phyloP scores from a whole-genome alignment of 192 early-diverging fungal species.

The Rhizophagus sp. region DNA sequence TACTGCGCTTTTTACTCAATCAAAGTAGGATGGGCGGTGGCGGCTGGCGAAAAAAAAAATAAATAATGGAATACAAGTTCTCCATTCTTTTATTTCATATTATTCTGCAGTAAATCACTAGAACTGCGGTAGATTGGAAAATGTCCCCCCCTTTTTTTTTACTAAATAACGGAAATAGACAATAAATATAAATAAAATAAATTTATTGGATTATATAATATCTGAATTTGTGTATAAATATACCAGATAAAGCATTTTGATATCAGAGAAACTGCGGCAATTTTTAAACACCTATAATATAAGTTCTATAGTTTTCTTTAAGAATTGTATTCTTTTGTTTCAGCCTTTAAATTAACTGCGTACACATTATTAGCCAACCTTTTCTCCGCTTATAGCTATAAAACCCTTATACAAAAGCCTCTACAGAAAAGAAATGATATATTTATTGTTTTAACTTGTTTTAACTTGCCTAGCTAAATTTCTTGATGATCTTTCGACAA shows the following conservation, averaged over 20 bases:
- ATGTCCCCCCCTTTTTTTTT: neutral
- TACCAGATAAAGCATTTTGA: neutral
- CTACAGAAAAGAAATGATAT: neutral
- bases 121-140: neutral
- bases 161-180: neutral
- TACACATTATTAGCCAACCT: neutral
- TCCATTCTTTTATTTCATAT: neutral
- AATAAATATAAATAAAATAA: neutral
- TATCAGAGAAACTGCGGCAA: neutral
- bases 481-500: slow-evolving; percentile 24
- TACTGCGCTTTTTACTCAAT: neutral
- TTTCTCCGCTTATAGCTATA: neutral
- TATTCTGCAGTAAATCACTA: neutral
- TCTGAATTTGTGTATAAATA: neutral
- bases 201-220: neutral
- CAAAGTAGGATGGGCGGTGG: neutral
- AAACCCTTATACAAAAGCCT: neutral
- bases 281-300: neutral
- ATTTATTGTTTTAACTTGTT: neutral
- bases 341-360: neutral
- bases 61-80: neutral
- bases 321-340: neutral
- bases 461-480: neutral
- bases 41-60: neutral
- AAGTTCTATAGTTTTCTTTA: too few relatives aligned